Base-by-base conservation (phyloP, 768 basidiomycete genomes). In the Paxillus ammoniavirescens region DNA sequence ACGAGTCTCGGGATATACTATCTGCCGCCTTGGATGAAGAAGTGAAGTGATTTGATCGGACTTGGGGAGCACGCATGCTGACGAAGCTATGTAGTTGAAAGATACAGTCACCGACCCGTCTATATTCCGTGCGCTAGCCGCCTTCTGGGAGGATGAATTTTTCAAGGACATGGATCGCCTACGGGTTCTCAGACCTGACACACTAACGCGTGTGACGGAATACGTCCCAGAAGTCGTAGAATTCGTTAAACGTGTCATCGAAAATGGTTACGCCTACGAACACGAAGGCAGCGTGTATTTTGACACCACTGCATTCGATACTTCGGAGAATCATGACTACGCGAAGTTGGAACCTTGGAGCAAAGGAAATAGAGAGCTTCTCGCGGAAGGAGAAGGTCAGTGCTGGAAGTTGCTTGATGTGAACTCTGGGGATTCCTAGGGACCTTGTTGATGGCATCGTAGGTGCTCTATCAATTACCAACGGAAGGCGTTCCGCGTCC, bases 281-380 rank as follows among this genome's bases (percentile, higher is more conserved):
- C 75, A 74, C n/a, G 79, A 81, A 57, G 93, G 93, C 14, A 93
- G 88, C 69, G 84, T 98, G 28, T 98, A 95, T 72, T 98, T 98
- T 62, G 90, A 97, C 70, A 95, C 92, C 0, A 72, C 73, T 45
- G 79, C 81, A 37, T 98, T 96, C 61, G 91, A 96, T 68, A 78
- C 79, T 42, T 79, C 86, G 13, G 80, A 84, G 53, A 79, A 75
- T 5, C 95, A 98, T 64, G 74, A 82, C 53, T 99, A 98, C 64
- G 94, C 94, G 9, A 98, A 98, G 72, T 75, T 98, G 38, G 92
- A 95, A 65, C 95, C 97, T 4, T 93, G 93, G 86, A 95, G 89
- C 68, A 96, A 93, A 74, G 93, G 92, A 15, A 97, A 99, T 69
- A 80, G 84, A 52, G 91, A 93, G 53, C 70, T 96, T 23, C 73